Evolutionary conservation across 2,329 filamentous ascomycete species (phyloP).

Genomic region (Calycina marina): DNA sequence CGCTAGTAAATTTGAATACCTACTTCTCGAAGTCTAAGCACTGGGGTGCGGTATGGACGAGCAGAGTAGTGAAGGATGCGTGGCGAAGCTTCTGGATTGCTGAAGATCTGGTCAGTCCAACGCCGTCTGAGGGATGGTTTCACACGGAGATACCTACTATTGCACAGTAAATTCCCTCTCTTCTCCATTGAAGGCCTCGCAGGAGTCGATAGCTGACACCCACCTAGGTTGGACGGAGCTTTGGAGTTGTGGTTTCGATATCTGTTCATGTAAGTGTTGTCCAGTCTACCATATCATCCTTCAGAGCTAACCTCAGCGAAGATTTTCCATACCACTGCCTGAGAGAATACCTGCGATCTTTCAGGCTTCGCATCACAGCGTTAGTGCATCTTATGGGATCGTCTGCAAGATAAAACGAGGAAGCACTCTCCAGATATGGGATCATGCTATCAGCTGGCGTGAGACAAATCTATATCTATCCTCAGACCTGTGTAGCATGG

Average conservation of each 20-base stretch:
- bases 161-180: slow-evolving; percentile 19
- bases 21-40: slow-evolving; percentile 27
- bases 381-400: slow-evolving; percentile 44
- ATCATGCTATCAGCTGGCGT: slow-evolving; percentile 47
- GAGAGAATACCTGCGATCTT: slow-evolving; percentile 36
- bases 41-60: slow-evolving; percentile 32
- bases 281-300: background rate
- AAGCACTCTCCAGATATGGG: slow-evolving; percentile 47
- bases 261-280: slow-evolving; percentile 28
- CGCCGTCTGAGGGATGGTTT: slow-evolving; percentile 29
- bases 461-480: slow-evolving; percentile 25
- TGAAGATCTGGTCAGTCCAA: slow-evolving; percentile 28
- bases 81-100: slow-evolving; percentile 32
- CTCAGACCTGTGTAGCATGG: slow-evolving; percentile 15
- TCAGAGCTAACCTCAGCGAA: background rate
- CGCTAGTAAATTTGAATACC: slow-evolving; percentile 16
- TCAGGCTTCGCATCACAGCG: slow-evolving; percentile 47
- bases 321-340: slow-evolving; percentile 30
- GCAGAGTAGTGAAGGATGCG: slow-evolving; percentile 29
- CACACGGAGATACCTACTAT: slow-evolving; percentile 30
- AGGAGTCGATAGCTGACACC: too few species aligned
- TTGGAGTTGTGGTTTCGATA: slow-evolving; percentile 31
- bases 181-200: too few species aligned
- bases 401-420: slow-evolving; percentile 45
- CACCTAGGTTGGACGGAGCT: slow-evolving; percentile 25